Conservation (phyloP, 192 early-diverging fungal species). For the Piromyces finnis region DNA sequence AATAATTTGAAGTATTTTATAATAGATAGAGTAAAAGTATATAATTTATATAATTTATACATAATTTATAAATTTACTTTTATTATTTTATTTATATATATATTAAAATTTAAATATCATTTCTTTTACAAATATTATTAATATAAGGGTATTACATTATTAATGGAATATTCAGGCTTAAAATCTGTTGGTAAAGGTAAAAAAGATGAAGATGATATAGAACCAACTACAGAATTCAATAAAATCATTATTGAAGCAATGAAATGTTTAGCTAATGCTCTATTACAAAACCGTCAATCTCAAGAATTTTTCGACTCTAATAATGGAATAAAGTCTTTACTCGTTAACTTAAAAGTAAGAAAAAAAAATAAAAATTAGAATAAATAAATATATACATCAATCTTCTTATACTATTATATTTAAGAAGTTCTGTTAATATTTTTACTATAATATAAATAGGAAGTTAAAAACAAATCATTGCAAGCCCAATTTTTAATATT, state of each 20-base stretch:
- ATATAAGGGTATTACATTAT: slow-evolving; percentile 11
- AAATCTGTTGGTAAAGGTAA: neutral
- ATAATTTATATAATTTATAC: no score
- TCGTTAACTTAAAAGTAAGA: slow-evolving; percentile 24
- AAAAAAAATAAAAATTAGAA: no score
- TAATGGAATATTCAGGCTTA: slow-evolving; percentile 12
- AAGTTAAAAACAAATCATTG: slow-evolving; percentile 2
- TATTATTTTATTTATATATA: neutral
- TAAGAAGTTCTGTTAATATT: no score
- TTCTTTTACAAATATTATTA: neutral
- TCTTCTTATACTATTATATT: neutral
- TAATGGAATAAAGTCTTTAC: slow-evolving; percentile 15
- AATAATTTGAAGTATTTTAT: no score
- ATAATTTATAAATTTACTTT: no score
- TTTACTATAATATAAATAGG: slow-evolving; percentile 5
- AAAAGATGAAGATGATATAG: no score
- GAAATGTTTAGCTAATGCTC: slow-evolving; percentile 51
- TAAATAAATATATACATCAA: neutral
- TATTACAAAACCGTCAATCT: slow-evolving; percentile 27
- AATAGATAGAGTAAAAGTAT: no score
- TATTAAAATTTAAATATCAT: no score
- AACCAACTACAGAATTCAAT: neutral
- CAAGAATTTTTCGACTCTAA: slow-evolving; percentile 19
- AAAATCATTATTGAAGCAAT: slow-evolving; percentile 20
- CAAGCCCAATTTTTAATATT: slow-evolving; percentile 39